Evolutionary conservation across 139 green algal genomes (phyloP), one percentile per base, ranked within the genome.

Genomic region (Ulvella scutata): DNA sequence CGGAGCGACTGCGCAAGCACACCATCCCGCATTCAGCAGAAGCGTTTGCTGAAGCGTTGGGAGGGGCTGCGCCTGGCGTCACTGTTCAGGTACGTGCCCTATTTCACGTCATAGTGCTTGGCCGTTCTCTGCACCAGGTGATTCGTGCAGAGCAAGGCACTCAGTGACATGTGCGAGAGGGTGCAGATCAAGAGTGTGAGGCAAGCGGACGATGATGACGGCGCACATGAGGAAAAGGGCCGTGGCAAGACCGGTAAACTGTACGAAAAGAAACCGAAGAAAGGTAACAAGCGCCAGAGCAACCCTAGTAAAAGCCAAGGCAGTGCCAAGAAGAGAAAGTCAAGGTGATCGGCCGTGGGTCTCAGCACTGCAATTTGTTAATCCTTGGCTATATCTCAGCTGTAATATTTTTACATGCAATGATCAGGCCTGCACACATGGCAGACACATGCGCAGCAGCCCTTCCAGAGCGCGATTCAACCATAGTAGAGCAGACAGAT

Each of bases 1-100:
- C 85, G 3, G 90, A 92, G 61, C 84, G 91, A 38, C 73, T 96
- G 61, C 72, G 79, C 29, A 78, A 89, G 80, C 95, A 88, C 72
- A 82, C 89, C 4, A 87, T 96, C 23, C 51, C 33, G 3, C 73
- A 80, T 20, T 43, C 43, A 0, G 81, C 89, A 29, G 80, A 80
- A 0, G 87, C 92, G 6, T 85, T 93, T 79, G 83, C 79, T 4
- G 79, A 74, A 4, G 88, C 88, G 73, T 62, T 84, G 33, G 85
- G 73, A 26, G 80, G 76, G 72, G 74, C 44, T 21, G 77, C 75
- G 37, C 74, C 78, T 17, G 43, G 26, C 17, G 73, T 40, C 73
- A 40, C 37, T 28, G 33, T 72, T 33, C 36, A 44, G 28, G 73
- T 76, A 38, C 62, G 33, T 2, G 35, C 67, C 23, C 36, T 17